Base-by-base conservation (phyloP, 1,139 yeast genomes). In the Magnusiomyces magnusii region DNA sequence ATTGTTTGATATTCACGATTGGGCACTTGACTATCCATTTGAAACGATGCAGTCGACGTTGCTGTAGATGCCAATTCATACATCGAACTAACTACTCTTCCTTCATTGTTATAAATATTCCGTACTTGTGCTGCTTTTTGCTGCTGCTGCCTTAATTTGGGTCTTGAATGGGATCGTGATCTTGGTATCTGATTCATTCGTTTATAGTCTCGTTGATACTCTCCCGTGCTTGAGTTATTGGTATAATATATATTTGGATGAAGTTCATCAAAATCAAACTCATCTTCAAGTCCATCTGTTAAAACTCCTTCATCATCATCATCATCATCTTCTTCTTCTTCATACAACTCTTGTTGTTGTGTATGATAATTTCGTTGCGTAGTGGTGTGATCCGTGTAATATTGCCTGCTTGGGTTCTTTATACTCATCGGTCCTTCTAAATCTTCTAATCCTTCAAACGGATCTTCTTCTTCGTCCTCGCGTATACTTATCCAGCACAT, bases 371-470 rank as follows among this genome's bases (percentile, higher is more conserved):
- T 53, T 23, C 23, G 51, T 47, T 15, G 42, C n/a, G 39, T 23
- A n/a, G 27, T 23, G 23, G 34, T 50, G 49, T 2, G 13, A 44
- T 44, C 24, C 13, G 10, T n/a, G 49, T 44, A 44, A 44, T 19
- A 44, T 9, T 7, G 13, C 36, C 36, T 31, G 36, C 19, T 47
- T 47, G 31, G 19, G 19, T 25, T 24, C 31, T 24, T 24, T 23
- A 47, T n/a, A n/a, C 17, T 25, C 34, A 47, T 47, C n/a, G 31
- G 7, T 17, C 31, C 27, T 19, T 56, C 13, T 55, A 74, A 60
- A 57, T 76, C 80, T 24, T 83, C 84, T 42, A 83, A 70, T 17
- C 79, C 84, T 23, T 75, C 78, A 65, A 84, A 82, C 3, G 85
- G 82, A 61, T 82, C 84, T 28, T 73, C 77, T 23, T 77, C 78